These are phyloP conservation scores for Yarrowia divulgata DNA, from an alignment of 805 yeast species.

Conservation along the genomic window DNA sequence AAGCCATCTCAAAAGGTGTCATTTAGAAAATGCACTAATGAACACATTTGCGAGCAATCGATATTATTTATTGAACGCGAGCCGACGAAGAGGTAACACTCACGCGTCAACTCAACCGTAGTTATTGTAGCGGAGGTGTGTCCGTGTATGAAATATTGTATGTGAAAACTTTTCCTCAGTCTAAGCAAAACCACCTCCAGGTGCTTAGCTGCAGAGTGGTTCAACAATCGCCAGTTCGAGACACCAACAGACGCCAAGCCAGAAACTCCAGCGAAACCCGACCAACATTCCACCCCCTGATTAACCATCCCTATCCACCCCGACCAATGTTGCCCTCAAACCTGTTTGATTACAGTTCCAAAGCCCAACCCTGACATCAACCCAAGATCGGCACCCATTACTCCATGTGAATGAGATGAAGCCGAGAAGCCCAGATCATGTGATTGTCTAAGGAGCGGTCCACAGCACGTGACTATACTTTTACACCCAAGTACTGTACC, in stretches of 20 bases:
- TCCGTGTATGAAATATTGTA: not conserved
- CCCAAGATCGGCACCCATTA: too few relatives aligned
- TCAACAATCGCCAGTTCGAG: not conserved
- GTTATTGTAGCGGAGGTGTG: constrained; percentile 17
- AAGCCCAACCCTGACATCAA: too few relatives aligned
- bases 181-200: constrained; percentile 7
- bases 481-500: too few relatives aligned
- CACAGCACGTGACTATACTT: too few relatives aligned
- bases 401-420: too few relatives aligned
- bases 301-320: not conserved
- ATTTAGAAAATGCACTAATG: constrained; percentile 37
- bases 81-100: constrained; percentile 26
- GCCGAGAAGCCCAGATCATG: too few relatives aligned
- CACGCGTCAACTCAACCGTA: constrained; percentile 38
- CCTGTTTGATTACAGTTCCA: not conserved
- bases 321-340: not conserved
- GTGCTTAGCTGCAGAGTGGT: not conserved
- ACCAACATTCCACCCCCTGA: too few relatives aligned
- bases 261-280: too few relatives aligned
- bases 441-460: too few relatives aligned
- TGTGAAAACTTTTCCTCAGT: not conserved
- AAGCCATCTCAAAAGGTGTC: constrained; percentile 2
- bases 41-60: constrained; percentile 33
- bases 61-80: constrained; percentile 39
- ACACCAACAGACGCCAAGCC: too few relatives aligned